phyloP scores from a whole-genome alignment of 2,329 filamentous ascomycete species.

The Aspergillus floridensis region DNA sequence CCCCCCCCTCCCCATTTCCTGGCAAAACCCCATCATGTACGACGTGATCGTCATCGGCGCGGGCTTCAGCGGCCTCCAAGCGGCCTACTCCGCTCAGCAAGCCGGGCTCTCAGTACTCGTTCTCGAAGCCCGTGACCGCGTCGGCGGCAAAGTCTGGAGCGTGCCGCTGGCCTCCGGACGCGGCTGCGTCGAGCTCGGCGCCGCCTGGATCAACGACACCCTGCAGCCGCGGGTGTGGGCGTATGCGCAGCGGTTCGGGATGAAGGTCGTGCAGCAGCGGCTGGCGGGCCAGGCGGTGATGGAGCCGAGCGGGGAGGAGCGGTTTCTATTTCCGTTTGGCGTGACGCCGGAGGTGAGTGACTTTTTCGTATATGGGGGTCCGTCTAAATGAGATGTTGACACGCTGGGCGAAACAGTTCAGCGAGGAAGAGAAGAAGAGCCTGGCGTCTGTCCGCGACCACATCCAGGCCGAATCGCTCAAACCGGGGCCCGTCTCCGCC shows the following conservation, averaged over 20 bases:
- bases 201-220: slow-evolving; percentile 60
- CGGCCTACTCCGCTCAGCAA: slow-evolving; percentile 30
- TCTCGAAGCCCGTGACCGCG: slow-evolving; percentile 44
- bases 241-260: slow-evolving; percentile 27
- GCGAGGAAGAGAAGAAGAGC: slow-evolving; percentile 31
- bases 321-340: slow-evolving; percentile 32
- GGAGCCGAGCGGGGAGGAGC: slow-evolving; percentile 16
- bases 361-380: too few relatives aligned
- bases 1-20: too few relatives aligned
- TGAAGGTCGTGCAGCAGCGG: slow-evolving; percentile 32
- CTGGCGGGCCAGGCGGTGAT: slow-evolving; percentile 32
- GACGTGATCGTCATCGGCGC: slow-evolving; percentile 39
- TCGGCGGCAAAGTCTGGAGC: slow-evolving; percentile 44
- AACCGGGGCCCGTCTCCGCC: slow-evolving; percentile 13
- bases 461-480: slow-evolving; percentile 35
- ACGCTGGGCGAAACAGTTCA: slow-evolving; percentile 22
- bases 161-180: slow-evolving; percentile 19
- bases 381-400: too few relatives aligned
- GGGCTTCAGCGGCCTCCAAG: slow-evolving; percentile 38
- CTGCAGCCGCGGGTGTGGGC: slow-evolving; percentile 29
- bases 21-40: neutral
- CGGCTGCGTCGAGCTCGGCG: slow-evolving; percentile 51
- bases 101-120: slow-evolving; percentile 35
- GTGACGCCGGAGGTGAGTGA: slow-evolving; percentile 29
- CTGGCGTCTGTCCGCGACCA: slow-evolving; percentile 37